Evolutionary conservation across 2,329 filamentous ascomycete genomes (phyloP), one percentile per base, ranked within the genome.

Genomic region (Alternaria postmessia): DNA sequence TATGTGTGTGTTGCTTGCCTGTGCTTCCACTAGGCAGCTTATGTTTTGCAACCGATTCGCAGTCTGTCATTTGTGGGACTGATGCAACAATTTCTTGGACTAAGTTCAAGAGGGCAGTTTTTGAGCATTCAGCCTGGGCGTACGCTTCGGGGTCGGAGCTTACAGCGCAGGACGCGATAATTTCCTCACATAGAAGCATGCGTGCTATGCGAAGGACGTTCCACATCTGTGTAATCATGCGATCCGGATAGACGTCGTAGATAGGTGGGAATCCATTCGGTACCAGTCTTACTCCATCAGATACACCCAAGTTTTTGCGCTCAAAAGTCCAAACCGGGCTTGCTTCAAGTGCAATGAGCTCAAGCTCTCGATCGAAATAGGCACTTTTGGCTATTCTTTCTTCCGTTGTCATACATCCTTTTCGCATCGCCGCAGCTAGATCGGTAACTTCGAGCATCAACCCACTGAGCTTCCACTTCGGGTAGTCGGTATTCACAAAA

Each of bases 171-270:
- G 54, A 59, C n/a, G 61, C 52, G 7, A 71, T 43, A 46, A 73
- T 62, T 46, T 76, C 71, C 48, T 76, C 71, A 53, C 75, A 75
- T 7, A 78, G 68, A 4, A 75, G 51, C 28, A 78, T 77, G 20
- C 75, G 61, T n/a, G 68, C 69, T 5, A 73, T 41, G 16, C 76
- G 67, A 22, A 75, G 53, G 5, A 75, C 67, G 52, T 78, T 79
- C 64, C 70, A 72, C 53, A 70, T 71, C 52, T 78, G 75, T 7
- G 69, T 72, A 7, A 70, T 57, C 46, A 61, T 67, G 14, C 71
- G 69, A 49, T 74, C 63, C 5, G 69, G 63, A 52, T 78, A 77
- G 5, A 70, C 55, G 38, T 77, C 69, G 58, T 71, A 78, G 12
- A 68, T 56, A 12, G 46, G 57, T 14, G 49, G 54, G 24, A 62